A percentile compares a stretch with the other conserved stretches of the same genome.
Conservation (phyloP, 1,139 yeast species). For the Yamadazyma friedrichii region DNA sequence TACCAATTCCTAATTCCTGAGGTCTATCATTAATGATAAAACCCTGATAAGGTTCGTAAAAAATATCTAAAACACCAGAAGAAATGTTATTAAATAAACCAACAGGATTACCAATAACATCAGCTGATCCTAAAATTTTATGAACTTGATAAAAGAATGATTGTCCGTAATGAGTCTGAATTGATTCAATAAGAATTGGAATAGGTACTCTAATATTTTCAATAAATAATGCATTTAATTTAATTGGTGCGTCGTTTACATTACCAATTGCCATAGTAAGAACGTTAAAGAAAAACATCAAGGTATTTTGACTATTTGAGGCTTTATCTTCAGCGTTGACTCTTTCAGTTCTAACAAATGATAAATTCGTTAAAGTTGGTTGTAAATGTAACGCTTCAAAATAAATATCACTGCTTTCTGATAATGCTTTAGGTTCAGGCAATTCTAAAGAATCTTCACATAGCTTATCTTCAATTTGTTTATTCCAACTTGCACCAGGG, state of each 20-base stretch:
- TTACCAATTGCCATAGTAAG: constrained; percentile 97
- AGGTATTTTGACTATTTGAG: constrained; percentile 55
- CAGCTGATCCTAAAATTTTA: constrained; percentile 94
- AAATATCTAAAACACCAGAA: constrained; percentile 93
- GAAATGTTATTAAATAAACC: constrained; percentile 91
- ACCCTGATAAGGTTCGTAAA: constrained; percentile 97
- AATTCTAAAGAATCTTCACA: constrained; percentile 63
- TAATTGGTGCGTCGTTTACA: constrained; percentile 94
- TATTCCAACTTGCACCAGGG: constrained; percentile 72
- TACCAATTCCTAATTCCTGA: constrained; percentile 89
- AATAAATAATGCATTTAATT: constrained; percentile 79
- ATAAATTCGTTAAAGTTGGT: constrained; percentile 83
- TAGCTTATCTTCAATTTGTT: constrained; percentile 45
- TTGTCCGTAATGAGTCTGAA: constrained; percentile 86
- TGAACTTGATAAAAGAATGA: constrained; percentile 90
- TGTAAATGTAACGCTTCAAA: constrained; percentile 92
- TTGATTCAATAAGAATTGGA: constrained; percentile 67
- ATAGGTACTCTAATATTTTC: constrained; percentile 88
- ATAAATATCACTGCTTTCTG: constrained; percentile 71
- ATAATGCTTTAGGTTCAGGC: constrained; percentile 68
- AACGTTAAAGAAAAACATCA: constrained; percentile 77
- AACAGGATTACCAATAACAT: constrained; percentile 94
- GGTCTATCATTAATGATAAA: constrained; percentile 92
- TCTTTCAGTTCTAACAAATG: constrained; percentile 89
- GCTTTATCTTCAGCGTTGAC: constrained; percentile 59